Evolutionary conservation across 2,329 filamentous ascomycete genomes (phyloP).

Genomic region (Cryphonectria parasitica): DNA sequence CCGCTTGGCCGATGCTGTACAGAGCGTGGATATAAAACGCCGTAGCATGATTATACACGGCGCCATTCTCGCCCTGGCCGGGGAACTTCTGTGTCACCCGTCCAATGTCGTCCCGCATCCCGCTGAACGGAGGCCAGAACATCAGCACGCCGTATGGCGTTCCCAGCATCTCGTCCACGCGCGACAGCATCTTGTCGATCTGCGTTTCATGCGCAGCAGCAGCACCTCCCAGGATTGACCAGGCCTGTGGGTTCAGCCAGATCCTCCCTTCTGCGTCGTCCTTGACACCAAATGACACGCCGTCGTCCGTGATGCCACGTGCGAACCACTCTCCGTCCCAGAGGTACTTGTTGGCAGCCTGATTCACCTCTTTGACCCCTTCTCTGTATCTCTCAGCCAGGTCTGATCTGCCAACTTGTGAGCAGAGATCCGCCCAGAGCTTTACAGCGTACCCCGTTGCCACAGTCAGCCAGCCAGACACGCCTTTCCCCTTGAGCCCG

Average conservation of each 20-base stretch:
- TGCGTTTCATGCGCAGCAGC: slow-evolving; percentile 43
- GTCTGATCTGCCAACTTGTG: slow-evolving; percentile 45
- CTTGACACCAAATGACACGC: slow-evolving; percentile 55
- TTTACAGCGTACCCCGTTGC: slow-evolving; percentile 57
- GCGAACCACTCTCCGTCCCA: slow-evolving; percentile 63
- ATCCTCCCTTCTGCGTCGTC: slow-evolving; percentile 57
- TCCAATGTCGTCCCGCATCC: slow-evolving; percentile 62
- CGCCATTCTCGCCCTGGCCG: slow-evolving; percentile 61
- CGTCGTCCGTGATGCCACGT: slow-evolving; percentile 61
- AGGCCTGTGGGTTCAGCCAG: slow-evolving; percentile 62
- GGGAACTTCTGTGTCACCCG: slow-evolving; percentile 63
- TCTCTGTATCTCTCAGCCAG: slow-evolving; percentile 49
- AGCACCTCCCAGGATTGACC: slow-evolving; percentile 58
- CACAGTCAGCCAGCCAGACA: slow-evolving; percentile 62
- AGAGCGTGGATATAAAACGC: slow-evolving; percentile 59
- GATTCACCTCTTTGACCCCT: slow-evolving; percentile 52
- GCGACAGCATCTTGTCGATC: slow-evolving; percentile 48
- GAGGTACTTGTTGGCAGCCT: slow-evolving; percentile 53
- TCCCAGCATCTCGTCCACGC: slow-evolving; percentile 54
- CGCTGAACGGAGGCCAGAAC: slow-evolving; percentile 58
- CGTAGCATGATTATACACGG: slow-evolving; percentile 61
- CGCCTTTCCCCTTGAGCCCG: slow-evolving; percentile 60
- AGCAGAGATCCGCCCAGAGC: slow-evolving; percentile 57
- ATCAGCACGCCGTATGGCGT: slow-evolving; percentile 60
- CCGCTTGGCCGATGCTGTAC: slow-evolving; percentile 53